Percentiles rank a stretch among this genome's conserved stretches.
These are phyloP conservation scores for Barnettozyma vustinii DNA, from an alignment of 805 yeast genomes.

Conservation along the genomic window DNA sequence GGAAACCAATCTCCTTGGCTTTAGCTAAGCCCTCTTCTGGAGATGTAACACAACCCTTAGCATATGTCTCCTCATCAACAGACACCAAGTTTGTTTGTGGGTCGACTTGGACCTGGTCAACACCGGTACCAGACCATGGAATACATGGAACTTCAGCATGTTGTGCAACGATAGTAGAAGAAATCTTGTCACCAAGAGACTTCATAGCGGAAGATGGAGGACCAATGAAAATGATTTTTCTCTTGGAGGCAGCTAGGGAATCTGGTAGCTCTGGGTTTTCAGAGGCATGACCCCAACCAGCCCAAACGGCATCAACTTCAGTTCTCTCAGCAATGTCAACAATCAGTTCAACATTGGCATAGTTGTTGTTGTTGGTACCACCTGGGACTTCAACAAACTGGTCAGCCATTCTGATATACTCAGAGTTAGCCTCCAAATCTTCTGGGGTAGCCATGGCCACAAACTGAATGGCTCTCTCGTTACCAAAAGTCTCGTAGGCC, in stretches of 20 bases:
- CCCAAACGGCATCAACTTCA: slow-evolving; percentile 98
- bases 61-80: slow-evolving; percentile 77
- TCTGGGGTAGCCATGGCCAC: slow-evolving; percentile 99
- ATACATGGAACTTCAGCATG: slow-evolving; percentile 98
- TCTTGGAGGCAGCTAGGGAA: slow-evolving; percentile 85
- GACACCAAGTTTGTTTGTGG: slow-evolving; percentile 71
- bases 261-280: slow-evolving; percentile 96
- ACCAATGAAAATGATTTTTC: slow-evolving; percentile 89
- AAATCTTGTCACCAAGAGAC: slow-evolving; percentile 97
- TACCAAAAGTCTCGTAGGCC: slow-evolving; percentile 99
- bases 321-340: slow-evolving; percentile 97
- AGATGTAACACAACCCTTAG: slow-evolving; percentile 78
- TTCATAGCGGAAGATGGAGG: slow-evolving; percentile 99
- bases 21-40: slow-evolving; percentile 87
- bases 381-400: slow-evolving; percentile 98
- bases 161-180: slow-evolving; percentile 98
- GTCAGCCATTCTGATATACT: slow-evolving; percentile 98
- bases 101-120: slow-evolving; percentile 73
- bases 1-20: slow-evolving; percentile 89
- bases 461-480: slow-evolving; percentile 88
- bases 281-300: slow-evolving; percentile 99
- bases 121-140: slow-evolving; percentile 99
- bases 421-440: slow-evolving; percentile 94
- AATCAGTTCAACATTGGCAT: slow-evolving; percentile 95
- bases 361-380: slow-evolving; percentile 97